Evolutionary conservation across 805 yeast species (phyloP), one percentile per base, ranked within the genome.

Genomic region (Wickerhamomyces canadensis): DNA sequence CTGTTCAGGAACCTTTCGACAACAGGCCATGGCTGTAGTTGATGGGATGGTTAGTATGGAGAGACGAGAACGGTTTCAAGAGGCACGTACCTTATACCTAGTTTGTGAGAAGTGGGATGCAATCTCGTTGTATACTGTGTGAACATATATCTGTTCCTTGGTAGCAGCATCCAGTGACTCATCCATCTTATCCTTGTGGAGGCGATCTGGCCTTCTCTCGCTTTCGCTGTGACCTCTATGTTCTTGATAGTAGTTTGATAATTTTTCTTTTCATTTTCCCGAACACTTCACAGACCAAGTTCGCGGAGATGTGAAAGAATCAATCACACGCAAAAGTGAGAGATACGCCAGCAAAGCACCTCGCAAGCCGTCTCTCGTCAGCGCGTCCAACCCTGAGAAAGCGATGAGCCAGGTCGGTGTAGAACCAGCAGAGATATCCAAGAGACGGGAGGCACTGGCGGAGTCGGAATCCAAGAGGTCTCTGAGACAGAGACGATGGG

Each of bases 21-120:
- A 16, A 88, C 78, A 7, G 98, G 98, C 98, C 98, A 93, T 19
- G 98, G 97, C 65, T 67, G n/a, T n/a, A n/a, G n/a, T n/a, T n/a
- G 26, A 34, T 26, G 6, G 7, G 34, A 38, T 36, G 36, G 42
- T 36, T 19, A 13, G 17, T 12, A 4, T 4, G 5, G 5, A 11
- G 5, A 23, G 12, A 18, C 9, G 16, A 14, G 9, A 6, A 15
- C 11, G 8, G 17, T 15, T 15, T 21, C 4, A 22, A 11, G 5
- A 16, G 22, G 12, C 11, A 38, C 60, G 24, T 31, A 57, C 62
- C 43, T 84, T 91, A 62, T 89, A 93, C 33, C 98, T 62, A 0
- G 98, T 93, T 48, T 82, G 82, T 3, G 98, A 89, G 58, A 93
- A 93, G 58, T 93, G 98, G 9, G 80, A 49, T 0, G 98, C 98